Evolutionary conservation across 1,284 basidiomycete genomes (phyloP).

Genomic region (Marasmius tenuissimus): DNA sequence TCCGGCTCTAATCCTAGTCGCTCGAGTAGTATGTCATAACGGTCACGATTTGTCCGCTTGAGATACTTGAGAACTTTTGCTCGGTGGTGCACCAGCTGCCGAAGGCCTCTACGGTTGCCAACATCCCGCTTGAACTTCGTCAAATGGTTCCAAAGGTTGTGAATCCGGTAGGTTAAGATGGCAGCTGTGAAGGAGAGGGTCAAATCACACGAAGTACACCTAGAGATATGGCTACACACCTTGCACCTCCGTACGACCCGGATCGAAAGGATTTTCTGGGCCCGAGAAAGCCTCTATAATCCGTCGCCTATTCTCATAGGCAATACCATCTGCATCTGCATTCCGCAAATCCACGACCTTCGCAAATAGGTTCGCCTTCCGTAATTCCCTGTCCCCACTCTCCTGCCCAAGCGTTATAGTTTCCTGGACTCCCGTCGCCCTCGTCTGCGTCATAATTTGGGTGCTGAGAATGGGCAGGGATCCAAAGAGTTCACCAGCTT

Average conservation of each 20-base stretch:
- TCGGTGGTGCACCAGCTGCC: slow-evolving; percentile 78
- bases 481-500: slow-evolving; percentile 60
- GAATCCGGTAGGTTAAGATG: slow-evolving; percentile 83
- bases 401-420: slow-evolving; percentile 18
- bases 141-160: slow-evolving; percentile 79
- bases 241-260: slow-evolving; percentile 87
- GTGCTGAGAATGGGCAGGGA: slow-evolving; percentile 47
- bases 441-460: background rate
- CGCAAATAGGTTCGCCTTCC: slow-evolving; percentile 67
- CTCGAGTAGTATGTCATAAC: slow-evolving; percentile 75
- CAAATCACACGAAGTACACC: background rate
- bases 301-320: slow-evolving; percentile 82
- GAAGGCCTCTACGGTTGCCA: slow-evolving; percentile 74
- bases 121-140: slow-evolving; percentile 72
- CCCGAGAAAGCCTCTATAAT: slow-evolving; percentile 82
- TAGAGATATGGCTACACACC: slow-evolving; percentile 46
- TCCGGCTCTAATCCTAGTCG: slow-evolving; percentile 77
- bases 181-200: slow-evolving; percentile 58
- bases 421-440: slow-evolving; percentile 18
- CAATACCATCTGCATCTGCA: slow-evolving; percentile 81
- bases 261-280: slow-evolving; percentile 66
- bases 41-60: slow-evolving; percentile 60
- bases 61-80: slow-evolving; percentile 86
- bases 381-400: slow-evolving; percentile 41
- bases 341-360: slow-evolving; percentile 84